Evolutionary conservation across 1,284 basidiomycete species (phyloP).

Genomic region (Tausonia pullulans): DNA sequence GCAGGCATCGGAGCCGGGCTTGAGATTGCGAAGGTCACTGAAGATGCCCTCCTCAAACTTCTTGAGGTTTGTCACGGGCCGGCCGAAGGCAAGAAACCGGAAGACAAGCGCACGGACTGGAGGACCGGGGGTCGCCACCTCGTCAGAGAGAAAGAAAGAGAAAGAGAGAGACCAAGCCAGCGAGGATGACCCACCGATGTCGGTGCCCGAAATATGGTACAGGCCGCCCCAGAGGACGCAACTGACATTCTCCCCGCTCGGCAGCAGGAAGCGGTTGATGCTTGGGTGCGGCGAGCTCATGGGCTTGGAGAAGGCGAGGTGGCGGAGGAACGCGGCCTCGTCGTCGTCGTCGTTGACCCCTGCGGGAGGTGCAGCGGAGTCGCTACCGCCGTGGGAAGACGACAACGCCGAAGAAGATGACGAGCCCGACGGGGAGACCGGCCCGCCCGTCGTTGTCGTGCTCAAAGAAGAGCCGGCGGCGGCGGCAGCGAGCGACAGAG

Average conservation of each 20-base stretch:
- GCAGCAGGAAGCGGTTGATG: conserved; percentile 69
- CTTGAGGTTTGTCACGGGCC: conserved; percentile 31
- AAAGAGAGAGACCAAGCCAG: not conserved
- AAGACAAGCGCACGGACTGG: conserved; percentile 72
- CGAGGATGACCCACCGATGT: conserved; percentile 31
- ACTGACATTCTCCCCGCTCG: conserved; percentile 72
- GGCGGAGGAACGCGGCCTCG: conserved; percentile 21
- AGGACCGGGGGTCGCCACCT: not conserved
- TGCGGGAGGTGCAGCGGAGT: conserved; percentile 13
- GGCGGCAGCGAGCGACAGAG: too few species aligned
- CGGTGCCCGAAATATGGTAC: conserved; percentile 82
- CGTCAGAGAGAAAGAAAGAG: not conserved
- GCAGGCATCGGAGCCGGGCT: conserved; percentile 78
- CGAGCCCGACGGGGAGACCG: too few species aligned
- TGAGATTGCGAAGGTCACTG: conserved; percentile 77
- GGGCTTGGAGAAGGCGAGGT: conserved; percentile 31
- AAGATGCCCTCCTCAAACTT: conserved; percentile 92
- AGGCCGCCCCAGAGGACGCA: conserved; percentile 81
- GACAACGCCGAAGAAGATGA: too few species aligned
- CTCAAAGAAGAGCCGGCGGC: too few species aligned
- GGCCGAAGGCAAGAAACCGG: conserved; percentile 73
- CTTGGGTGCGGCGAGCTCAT: conserved; percentile 44
- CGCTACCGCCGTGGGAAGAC: too few species aligned
- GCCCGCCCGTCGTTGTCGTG: too few species aligned
- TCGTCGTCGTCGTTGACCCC: conserved; percentile 12